A percentile compares a stretch with the other conserved stretches of the same genome.
Conservation (phyloP, 164 flowering plant species). For the Dillenia suffruticosa region DNA sequence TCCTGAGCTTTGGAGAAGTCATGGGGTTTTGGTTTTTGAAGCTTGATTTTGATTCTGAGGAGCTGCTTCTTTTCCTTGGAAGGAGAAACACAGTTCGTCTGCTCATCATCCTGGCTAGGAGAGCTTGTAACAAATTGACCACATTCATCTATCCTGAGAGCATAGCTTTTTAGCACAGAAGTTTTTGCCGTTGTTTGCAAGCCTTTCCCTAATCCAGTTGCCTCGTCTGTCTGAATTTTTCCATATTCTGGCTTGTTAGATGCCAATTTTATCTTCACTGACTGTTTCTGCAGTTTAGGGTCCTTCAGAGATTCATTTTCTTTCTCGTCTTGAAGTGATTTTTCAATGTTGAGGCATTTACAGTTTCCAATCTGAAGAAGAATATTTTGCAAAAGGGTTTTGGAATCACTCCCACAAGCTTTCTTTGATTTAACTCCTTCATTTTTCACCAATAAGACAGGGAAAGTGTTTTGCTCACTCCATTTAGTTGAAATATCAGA, state of each 20-base stretch:
- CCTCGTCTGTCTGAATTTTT: not conserved
- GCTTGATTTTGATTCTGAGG: not conserved
- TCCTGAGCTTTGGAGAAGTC: not conserved
- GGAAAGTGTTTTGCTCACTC: not conserved
- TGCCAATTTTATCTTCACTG: no score
- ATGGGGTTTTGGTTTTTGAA: not conserved
- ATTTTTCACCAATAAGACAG: conserved; percentile 4
- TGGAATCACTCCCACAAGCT: not conserved
- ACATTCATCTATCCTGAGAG: not conserved
- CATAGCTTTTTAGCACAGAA: not conserved
- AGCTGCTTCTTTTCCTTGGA: conserved; percentile 4
- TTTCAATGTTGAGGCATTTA: conserved; percentile 2
- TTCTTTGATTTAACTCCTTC: conserved; percentile 3
- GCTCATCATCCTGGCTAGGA: no score
- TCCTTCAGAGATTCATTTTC: not conserved
- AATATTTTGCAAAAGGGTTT: not conserved
- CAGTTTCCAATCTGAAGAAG: not conserved
- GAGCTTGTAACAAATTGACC: not conserved
- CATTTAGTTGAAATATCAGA: conserved; percentile 10
- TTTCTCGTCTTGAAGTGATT: not conserved
- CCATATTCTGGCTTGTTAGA: no score
- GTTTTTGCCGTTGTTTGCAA: not conserved
- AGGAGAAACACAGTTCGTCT: not conserved
- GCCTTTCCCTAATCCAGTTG: not conserved
- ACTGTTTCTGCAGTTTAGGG: no score